These are phyloP conservation scores for Oldenlandia corymbosa DNA, from an alignment of 257 asterid species.

Conservation along the genomic window DNA sequence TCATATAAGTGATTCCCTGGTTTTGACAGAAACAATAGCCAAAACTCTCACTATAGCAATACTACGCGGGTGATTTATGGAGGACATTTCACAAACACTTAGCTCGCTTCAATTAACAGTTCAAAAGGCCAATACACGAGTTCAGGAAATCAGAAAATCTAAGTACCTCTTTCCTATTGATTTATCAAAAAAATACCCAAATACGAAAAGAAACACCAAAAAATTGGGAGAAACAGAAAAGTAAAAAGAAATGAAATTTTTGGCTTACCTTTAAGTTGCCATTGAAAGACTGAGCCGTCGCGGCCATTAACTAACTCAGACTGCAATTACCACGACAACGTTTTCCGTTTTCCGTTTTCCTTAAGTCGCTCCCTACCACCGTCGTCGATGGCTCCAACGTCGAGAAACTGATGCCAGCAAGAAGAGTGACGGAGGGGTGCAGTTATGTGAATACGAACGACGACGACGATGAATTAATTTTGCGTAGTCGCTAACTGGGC, in stretches of 20 bases:
- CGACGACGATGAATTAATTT: no score
- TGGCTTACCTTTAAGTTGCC: conserved; percentile 24
- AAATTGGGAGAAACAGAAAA: neutral
- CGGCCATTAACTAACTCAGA: conserved; percentile 11
- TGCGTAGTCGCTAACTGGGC: no score
- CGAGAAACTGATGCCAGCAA: no score
- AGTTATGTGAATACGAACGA: no score
- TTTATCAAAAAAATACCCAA: neutral
- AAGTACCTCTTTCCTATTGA: neutral
- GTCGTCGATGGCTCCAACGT: no score
- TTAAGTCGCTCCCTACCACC: no score
- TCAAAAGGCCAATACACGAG: neutral
- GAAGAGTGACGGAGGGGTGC: no score
- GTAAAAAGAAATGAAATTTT: neutral
- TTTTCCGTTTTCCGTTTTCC: no score
- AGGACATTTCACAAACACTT: conserved; percentile 17
- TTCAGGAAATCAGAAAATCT: neutral
- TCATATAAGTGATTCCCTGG: neutral
- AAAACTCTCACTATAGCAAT: neutral
- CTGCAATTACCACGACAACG: no score
- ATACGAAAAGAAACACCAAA: neutral
- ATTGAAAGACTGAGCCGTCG: conserved; percentile 24
- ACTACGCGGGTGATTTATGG: neutral
- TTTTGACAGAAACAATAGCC: no score
- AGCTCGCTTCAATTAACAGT: neutral